Evolutionary conservation across 2,329 filamentous ascomycete genomes (phyloP).

Genomic region (Diaporthe helianthi): DNA sequence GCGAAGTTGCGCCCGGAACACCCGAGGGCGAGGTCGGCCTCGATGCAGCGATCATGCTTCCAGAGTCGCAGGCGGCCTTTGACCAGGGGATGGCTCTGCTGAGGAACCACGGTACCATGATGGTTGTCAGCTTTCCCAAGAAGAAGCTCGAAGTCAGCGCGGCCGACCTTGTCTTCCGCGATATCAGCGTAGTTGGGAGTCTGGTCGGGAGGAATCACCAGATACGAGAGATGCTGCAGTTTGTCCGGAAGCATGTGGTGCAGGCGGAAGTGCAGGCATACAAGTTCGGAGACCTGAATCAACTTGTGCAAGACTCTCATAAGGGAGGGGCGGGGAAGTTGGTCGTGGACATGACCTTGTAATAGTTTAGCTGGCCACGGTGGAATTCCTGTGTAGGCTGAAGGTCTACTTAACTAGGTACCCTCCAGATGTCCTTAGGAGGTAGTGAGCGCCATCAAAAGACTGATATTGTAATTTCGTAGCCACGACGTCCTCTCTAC

Average conservation of each 20-base stretch:
- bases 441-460: too few species aligned
- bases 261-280: background rate
- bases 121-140: slow-evolving; percentile 5
- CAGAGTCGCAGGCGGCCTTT: slow-evolving; percentile 3
- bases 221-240: slow-evolving; percentile 1
- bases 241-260: background rate
- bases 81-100: background rate
- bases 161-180: background rate
- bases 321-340: slow-evolving; percentile 2
- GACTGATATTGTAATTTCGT: background rate
- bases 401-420: too few species aligned
- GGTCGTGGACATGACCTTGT: background rate
- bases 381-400: background rate
- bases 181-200: background rate
- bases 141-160: background rate
- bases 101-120: background rate
- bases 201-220: slow-evolving; percentile 7
- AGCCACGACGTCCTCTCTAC: too few species aligned
- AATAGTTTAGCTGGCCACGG: background rate
- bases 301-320: background rate
- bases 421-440: too few species aligned
- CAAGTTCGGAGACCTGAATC: background rate
- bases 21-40: background rate
- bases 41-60: background rate
- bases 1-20: background rate